Conservation (phyloP, 78 protist genomes). For the Creolimax fragrantissima region DNA sequence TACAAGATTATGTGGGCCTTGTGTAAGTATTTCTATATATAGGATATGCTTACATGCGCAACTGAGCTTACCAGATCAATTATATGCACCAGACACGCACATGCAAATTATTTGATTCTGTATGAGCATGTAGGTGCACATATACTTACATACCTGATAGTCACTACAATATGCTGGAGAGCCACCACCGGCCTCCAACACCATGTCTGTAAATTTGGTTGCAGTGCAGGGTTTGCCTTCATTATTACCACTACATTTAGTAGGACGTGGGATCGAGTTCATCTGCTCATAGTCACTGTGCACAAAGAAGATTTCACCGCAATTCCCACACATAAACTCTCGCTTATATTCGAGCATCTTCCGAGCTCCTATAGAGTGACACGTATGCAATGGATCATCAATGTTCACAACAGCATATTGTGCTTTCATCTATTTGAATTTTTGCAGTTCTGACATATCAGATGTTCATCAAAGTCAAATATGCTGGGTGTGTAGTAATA, state of each 20-base stretch:
- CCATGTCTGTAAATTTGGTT: background rate
- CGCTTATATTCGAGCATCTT: slow-evolving; percentile 16
- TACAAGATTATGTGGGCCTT: background rate
- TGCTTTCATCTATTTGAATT: too few species aligned
- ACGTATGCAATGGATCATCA: too few species aligned
- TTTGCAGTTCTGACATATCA: too few species aligned
- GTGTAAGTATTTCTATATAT: background rate
- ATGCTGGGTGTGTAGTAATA: too few species aligned
- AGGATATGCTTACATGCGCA: background rate
- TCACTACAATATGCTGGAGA: background rate
- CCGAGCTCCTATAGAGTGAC: background rate
- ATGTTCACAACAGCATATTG: too few species aligned
- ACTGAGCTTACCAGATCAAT: background rate
- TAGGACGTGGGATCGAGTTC: slow-evolving; percentile 6
- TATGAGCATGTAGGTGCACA: background rate
- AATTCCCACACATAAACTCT: slow-evolving; percentile 19
- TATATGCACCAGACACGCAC: background rate
- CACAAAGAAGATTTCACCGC: background rate
- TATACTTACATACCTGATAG: background rate
- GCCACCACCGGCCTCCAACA: background rate
- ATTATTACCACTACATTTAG: background rate
- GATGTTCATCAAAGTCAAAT: too few species aligned
- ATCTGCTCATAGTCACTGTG: slow-evolving; percentile 21
- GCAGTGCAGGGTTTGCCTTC: background rate
- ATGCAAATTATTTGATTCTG: background rate